Conservation (phyloP, 495 filamentous ascomycete genomes). For the Cercophora newfieldiana region DNA sequence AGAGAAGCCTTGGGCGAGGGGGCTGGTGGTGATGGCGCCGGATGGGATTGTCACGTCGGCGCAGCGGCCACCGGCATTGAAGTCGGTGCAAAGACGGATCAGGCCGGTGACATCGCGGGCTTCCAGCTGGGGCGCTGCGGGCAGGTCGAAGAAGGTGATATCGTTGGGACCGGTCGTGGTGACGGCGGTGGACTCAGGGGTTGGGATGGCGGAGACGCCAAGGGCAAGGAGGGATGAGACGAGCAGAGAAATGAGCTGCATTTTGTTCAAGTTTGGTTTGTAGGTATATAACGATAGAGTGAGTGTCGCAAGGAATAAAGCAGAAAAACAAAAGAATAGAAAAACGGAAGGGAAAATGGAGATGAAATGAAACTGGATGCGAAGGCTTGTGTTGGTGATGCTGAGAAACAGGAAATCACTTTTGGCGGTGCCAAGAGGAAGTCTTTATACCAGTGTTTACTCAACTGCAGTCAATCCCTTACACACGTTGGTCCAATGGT, state of each 20-base stretch:
- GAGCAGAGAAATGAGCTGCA: background rate
- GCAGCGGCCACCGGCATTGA: constrained; percentile 13
- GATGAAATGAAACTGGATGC: background rate
- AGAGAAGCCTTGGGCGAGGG: constrained; percentile 6
- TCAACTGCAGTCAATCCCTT: too few species aligned
- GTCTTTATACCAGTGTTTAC: background rate
- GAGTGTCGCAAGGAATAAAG: background rate
- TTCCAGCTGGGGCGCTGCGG: background rate
- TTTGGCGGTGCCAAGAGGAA: background rate
- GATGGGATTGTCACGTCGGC: constrained; percentile 15
- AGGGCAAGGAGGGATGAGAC: background rate
- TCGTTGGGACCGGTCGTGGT: background rate
- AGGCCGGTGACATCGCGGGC: constrained; percentile 3
- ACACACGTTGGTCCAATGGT: too few species aligned
- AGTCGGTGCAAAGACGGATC: constrained; percentile 16
- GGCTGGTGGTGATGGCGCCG: constrained; percentile 12
- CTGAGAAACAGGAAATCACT: background rate
- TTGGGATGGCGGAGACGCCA: background rate
- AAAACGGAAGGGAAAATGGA: background rate
- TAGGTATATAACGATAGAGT: background rate
- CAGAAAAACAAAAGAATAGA: background rate
- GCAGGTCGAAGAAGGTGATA: background rate
- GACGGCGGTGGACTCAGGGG: background rate
- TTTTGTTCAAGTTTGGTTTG: background rate
- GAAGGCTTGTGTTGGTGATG: background rate